These are phyloP conservation scores for Claviceps sp. DNA, from an alignment of 2,329 filamentous ascomycete genomes.

Conservation along the genomic window DNA sequence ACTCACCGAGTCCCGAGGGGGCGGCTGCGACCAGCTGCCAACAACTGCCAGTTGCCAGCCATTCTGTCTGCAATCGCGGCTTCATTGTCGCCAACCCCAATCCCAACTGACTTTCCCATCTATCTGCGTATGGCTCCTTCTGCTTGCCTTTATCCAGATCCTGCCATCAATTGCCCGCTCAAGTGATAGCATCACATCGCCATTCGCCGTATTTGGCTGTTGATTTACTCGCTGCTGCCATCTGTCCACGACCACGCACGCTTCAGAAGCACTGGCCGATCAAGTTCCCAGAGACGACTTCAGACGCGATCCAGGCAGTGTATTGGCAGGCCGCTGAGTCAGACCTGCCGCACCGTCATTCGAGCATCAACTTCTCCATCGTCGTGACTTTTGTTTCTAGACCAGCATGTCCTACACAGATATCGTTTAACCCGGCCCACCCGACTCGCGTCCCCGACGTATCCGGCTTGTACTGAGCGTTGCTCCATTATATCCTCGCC, in stretches of 20 bases:
- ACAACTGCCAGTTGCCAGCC: no score
- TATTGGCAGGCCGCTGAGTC: background rate
- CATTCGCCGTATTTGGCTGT: no score
- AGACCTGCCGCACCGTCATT: background rate
- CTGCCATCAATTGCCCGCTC: background rate
- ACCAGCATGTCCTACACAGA: background rate
- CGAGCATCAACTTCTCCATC: background rate
- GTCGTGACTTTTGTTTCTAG: background rate
- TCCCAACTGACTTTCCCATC: no score
- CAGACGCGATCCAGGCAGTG: background rate
- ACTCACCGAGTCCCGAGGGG: no score
- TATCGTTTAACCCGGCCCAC: conserved; percentile 1
- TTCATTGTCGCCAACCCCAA: no score
- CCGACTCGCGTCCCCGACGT: background rate
- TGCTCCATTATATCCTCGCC: background rate
- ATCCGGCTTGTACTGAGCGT: background rate
- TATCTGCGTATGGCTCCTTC: background rate
- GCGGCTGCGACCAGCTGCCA: no score
- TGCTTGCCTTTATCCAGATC: background rate
- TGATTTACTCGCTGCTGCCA: background rate
- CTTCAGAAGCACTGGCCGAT: background rate
- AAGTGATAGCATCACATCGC: background rate
- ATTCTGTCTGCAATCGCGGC: no score
- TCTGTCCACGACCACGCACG: background rate
- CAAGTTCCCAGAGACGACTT: background rate